These are phyloP conservation scores for Leccinellum rugosiceps DNA, from an alignment of 768 basidiomycete genomes.

Conservation along the genomic window DNA sequence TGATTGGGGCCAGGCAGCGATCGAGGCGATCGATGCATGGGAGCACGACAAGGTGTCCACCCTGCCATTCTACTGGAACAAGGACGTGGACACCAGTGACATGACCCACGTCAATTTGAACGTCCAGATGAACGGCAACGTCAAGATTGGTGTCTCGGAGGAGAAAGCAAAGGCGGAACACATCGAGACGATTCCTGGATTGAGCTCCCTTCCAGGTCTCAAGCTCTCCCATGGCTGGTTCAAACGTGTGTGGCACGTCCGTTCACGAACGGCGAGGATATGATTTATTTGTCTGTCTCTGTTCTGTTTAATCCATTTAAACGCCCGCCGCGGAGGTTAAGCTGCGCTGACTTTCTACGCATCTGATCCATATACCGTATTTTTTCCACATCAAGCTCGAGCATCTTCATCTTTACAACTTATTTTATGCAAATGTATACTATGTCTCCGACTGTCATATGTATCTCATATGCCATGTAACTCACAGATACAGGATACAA, in stretches of 20 bases:
- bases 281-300: constrained; percentile 6
- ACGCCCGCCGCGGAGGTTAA: not conserved
- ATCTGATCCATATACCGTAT: not conserved
- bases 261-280: constrained; percentile 20
- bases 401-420: constrained; percentile 1
- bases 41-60: constrained; percentile 29
- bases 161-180: constrained; percentile 18
- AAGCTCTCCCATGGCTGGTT: constrained; percentile 29
- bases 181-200: constrained; percentile 19
- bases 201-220: constrained; percentile 21
- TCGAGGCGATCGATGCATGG: constrained; percentile 67
- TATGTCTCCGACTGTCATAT: constrained; percentile 1
- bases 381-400: not conserved
- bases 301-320: not conserved
- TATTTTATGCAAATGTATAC: constrained; percentile 1
- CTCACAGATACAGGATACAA: not conserved
- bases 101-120: constrained; percentile 17
- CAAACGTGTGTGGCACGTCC: constrained; percentile 34
- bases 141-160: not conserved
- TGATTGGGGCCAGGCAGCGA: constrained; percentile 75
- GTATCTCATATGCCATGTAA: not conserved
- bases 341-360: constrained; percentile 14
- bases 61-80: constrained; percentile 50
- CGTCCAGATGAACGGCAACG: not conserved
- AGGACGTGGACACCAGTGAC: constrained; percentile 34